phyloP scores from a whole-genome alignment of 495 filamentous ascomycete species.

The Podospora conica region DNA sequence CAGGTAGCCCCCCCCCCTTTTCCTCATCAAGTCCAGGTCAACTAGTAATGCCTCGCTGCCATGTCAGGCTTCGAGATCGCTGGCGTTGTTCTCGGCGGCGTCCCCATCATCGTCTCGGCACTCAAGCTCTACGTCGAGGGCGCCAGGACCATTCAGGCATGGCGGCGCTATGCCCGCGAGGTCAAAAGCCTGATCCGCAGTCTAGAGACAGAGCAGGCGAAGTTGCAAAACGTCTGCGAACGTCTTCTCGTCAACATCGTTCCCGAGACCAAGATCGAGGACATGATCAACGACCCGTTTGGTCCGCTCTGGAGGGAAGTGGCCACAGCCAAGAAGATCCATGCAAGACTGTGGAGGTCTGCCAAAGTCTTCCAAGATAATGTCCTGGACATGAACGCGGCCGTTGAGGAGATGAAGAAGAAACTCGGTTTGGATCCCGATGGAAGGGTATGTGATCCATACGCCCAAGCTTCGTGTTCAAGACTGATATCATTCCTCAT shows the following conservation, averaged over 20 bases:
- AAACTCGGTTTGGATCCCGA: constrained; percentile 17
- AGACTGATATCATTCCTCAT: background rate
- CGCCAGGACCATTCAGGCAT: constrained; percentile 21
- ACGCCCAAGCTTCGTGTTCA: background rate
- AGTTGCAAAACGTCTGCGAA: constrained; percentile 31
- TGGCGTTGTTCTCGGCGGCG: constrained; percentile 35
- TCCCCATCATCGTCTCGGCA: constrained; percentile 36
- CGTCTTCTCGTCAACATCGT: constrained; percentile 26
- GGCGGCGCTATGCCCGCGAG: constrained; percentile 23
- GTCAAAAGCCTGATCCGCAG: constrained; percentile 27
- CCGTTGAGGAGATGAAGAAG: constrained; percentile 17
- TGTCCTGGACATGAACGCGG: constrained; percentile 16
- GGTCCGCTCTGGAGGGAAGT: constrained; percentile 18
- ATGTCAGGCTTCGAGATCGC: constrained; percentile 43
- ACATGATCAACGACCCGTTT: constrained; percentile 24
- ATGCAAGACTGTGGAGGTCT: constrained; percentile 15
- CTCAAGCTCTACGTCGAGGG: constrained; percentile 34
- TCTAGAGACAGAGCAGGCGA: constrained; percentile 28
- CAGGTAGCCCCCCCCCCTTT: too few relatives aligned
- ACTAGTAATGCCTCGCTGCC: background rate
- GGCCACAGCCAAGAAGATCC: constrained; percentile 13
- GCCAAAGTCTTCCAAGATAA: constrained; percentile 15
- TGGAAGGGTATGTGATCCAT: constrained; percentile 8
- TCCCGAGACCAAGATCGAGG: constrained; percentile 16
- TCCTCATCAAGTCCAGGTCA: too few relatives aligned